These are phyloP conservation scores for Quambalaria eucalypti DNA, from an alignment of 1,284 basidiomycete species.

Conservation along the genomic window DNA sequence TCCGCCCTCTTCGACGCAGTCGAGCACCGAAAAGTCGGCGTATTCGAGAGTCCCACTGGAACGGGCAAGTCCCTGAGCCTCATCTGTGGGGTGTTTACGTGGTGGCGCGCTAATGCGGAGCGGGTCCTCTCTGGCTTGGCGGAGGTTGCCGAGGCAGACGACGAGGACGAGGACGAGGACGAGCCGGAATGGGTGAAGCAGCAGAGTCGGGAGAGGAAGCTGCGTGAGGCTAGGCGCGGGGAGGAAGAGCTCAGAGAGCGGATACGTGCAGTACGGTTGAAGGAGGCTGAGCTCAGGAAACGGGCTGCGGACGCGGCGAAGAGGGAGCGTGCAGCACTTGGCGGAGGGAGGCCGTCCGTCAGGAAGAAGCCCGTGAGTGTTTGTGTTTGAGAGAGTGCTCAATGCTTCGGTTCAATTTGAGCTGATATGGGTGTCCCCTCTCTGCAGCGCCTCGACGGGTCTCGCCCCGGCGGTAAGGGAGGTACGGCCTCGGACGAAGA, in stretches of 20 bases:
- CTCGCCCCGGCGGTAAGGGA: not conserved
- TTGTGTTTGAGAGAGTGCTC: not conserved
- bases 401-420: no score
- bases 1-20: slow-evolving; percentile 71
- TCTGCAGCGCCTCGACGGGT: not conserved
- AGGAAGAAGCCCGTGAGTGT: not conserved
- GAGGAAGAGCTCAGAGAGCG: slow-evolving; percentile 44
- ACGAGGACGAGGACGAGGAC: slow-evolving; percentile 3
- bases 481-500: no score
- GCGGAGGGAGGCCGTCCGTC: no score
- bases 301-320: not conserved
- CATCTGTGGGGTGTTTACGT: slow-evolving; percentile 48
- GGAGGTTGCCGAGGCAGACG: slow-evolving; percentile 8
- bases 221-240: slow-evolving; percentile 28
- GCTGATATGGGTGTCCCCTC: no score
- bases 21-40: slow-evolving; percentile 63
- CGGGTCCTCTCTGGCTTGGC: slow-evolving; percentile 16
- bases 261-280: slow-evolving; percentile 23
- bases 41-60: slow-evolving; percentile 54
- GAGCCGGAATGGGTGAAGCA: slow-evolving; percentile 48
- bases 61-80: slow-evolving; percentile 50
- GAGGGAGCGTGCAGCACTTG: not conserved
- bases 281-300: slow-evolving; percentile 19
- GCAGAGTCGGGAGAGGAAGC: slow-evolving; percentile 42
- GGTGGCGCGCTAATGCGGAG: slow-evolving; percentile 38